Percentiles rank a stretch among this genome's conserved stretches.
Evolutionary conservation across 306 rosid species (phyloP).

Genomic region (Quercus cerris): DNA sequence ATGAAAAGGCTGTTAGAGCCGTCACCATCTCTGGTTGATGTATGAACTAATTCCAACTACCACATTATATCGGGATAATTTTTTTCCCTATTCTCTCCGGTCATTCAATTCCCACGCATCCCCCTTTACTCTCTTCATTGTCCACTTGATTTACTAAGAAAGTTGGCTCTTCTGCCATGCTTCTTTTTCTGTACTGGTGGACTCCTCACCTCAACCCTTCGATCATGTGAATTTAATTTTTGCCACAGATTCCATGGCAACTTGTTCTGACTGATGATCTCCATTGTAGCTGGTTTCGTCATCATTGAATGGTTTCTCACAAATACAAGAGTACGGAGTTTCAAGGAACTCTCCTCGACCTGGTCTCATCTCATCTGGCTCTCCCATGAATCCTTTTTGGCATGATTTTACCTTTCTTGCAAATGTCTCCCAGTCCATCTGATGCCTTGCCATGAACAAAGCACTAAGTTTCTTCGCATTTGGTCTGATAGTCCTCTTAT

Average conservation of each 20-base stretch:
- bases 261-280: constrained; percentile 23
- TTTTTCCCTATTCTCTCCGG: not conserved
- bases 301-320: constrained; percentile 60
- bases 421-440: constrained; percentile 82
- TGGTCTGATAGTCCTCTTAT: constrained; percentile 95
- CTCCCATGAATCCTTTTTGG: constrained; percentile 97
- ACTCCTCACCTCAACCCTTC: constrained; percentile 20
- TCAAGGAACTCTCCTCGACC: constrained; percentile 94
- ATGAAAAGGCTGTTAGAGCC: not conserved
- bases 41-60: not conserved
- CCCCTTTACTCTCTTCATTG: constrained; percentile 21
- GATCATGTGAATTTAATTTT: constrained; percentile 18
- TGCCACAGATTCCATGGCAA: constrained; percentile 22
- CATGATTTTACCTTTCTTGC: constrained; percentile 64
- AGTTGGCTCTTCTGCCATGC: constrained; percentile 10
- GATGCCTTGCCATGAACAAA: constrained; percentile 64
- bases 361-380: constrained; percentile 78
- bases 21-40: not conserved
- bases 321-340: constrained; percentile 70
- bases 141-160: not conserved
- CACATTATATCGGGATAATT: not conserved
- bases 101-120: constrained; percentile 3
- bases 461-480: constrained; percentile 97
- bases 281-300: constrained; percentile 22
- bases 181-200: constrained; percentile 14